phyloP scores from a whole-genome alignment of 805 yeast genomes.

The Ogataea paradorogensis region DNA sequence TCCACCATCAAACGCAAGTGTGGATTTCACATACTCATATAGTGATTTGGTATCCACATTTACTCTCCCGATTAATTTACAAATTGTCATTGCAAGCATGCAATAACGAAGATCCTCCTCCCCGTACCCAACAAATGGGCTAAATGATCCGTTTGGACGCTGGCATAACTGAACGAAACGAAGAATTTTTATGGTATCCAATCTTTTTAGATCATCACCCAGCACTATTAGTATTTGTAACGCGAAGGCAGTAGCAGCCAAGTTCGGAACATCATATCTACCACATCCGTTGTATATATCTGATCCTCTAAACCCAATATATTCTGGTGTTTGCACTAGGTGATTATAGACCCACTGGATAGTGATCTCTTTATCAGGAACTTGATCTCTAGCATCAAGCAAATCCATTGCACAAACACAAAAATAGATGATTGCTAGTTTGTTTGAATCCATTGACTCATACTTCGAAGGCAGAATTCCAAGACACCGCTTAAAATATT shows the following conservation, averaged over 20 bases:
- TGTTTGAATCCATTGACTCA: conserved; percentile 69
- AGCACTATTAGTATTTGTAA: conserved; percentile 54
- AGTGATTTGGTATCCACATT: conserved; percentile 46
- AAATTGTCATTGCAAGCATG: conserved; percentile 67
- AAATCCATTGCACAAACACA: conserved; percentile 60
- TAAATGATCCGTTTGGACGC: conserved; percentile 55
- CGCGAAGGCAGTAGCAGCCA: conserved; percentile 78
- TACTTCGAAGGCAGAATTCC: conserved; percentile 41
- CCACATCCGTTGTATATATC: conserved; percentile 37
- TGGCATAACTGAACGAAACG: conserved; percentile 61
- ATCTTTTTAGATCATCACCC: conserved; percentile 38
- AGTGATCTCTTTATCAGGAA: conserved; percentile 33
- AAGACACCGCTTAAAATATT: conserved; percentile 31
- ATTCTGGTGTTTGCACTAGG: conserved; percentile 34
- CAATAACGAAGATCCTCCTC: conserved; percentile 72
- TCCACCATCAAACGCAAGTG: conserved; percentile 64
- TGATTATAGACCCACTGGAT: conserved; percentile 47
- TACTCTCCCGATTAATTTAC: conserved; percentile 42
- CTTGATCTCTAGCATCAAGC: conserved; percentile 31
- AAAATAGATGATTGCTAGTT: conserved; percentile 68
- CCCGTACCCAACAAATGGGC: conserved; percentile 45
- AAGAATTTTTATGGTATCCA: conserved; percentile 46
- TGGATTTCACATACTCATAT: conserved; percentile 35
- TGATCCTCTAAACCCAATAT: conserved; percentile 58
- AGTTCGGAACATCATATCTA: conserved; percentile 56